These are phyloP conservation scores for Nigrospora osmanthi DNA, from an alignment of 2,329 filamentous ascomycete genomes.

Conservation along the genomic window DNA sequence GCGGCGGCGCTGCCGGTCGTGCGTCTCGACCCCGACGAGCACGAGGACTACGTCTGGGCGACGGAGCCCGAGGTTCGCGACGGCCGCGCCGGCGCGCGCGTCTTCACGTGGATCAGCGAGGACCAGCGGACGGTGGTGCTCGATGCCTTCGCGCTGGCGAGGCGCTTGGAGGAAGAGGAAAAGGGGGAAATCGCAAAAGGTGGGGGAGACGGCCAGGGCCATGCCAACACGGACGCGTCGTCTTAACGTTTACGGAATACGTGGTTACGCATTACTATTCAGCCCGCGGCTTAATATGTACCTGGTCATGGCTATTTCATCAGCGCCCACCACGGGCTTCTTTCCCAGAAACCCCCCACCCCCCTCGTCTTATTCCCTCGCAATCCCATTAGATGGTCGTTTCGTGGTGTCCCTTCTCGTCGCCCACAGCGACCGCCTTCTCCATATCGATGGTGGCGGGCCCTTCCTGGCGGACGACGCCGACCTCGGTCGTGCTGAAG, in stretches of 20 bases:
- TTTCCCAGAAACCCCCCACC: too few species aligned
- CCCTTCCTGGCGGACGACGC: constrained; percentile 14
- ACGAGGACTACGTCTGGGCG: constrained; percentile 9
- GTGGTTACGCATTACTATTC: too few species aligned
- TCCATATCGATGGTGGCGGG: constrained; percentile 8
- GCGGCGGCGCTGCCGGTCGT: background rate
- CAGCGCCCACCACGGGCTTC: too few species aligned
- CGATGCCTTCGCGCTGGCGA: constrained; percentile 6
- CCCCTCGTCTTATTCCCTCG: too few species aligned
- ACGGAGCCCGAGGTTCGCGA: constrained; percentile 4
- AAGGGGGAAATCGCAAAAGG: too few species aligned
- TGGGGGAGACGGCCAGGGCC: too few species aligned
- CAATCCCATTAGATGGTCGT: too few species aligned
- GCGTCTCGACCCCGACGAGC: constrained; percentile 9
- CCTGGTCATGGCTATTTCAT: too few species aligned
- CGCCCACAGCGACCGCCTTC: constrained; percentile 4
- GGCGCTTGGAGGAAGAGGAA: background rate
- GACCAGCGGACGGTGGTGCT: constrained; percentile 7
- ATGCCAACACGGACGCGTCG: too few species aligned
- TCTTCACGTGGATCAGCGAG: constrained; percentile 7
- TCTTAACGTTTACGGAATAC: too few species aligned
- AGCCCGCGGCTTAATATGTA: too few species aligned
- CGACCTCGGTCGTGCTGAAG: constrained; percentile 37
- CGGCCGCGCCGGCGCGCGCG: constrained; percentile 2
- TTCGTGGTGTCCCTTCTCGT: background rate